Evolutionary conservation across 306 rosid genomes (phyloP), one percentile per base, ranked within the genome.

Genomic region (Fragaria vesca): DNA sequence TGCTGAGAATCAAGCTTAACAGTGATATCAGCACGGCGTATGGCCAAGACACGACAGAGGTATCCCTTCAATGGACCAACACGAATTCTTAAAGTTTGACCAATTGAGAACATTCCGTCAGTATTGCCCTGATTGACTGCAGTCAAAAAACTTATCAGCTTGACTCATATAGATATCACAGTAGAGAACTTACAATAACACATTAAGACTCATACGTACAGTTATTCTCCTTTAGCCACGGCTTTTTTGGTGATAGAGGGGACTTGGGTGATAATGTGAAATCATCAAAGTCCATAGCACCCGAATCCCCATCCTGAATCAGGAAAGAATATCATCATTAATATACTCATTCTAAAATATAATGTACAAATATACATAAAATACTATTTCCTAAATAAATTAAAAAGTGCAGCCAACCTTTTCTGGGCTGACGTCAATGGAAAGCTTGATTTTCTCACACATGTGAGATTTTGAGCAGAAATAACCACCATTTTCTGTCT

Each of bases 1-100:
- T 93, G 99, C 89, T 89, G 92, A 76, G 99, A 96, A 90, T 96
- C 98, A 52, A 96, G 93, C 88, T 96, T 96, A 78, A 96, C 99
- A 20, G 98, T 96, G 78, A 96, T 89, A 83, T 93, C 99, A 51
- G 82, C 72, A 51, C 94, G 97, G 2, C 93, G 99, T 63, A 93
- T 82, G 51, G 94, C 99, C 84, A 90, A 78, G 74, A 93, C 96
- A 45, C 99, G 97, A 82, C 99, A 93, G 26, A 93, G 93, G 84
- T 93, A 96, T 69, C 99, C 99, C 91, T 96, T 96, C 78, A 96
- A 88, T 28, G 98, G 99, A 81, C 99, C 99, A 63, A 96, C 81
- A 69, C 93, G 94, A 76, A 96, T 96, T 87, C 99, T 91, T 84
- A 96, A 84, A 72, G 92, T 85, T 90, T 96, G 99, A 84, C 99